Conservation (phyloP, 2,329 filamentous ascomycete species). For the Nakataea oryzae region DNA sequence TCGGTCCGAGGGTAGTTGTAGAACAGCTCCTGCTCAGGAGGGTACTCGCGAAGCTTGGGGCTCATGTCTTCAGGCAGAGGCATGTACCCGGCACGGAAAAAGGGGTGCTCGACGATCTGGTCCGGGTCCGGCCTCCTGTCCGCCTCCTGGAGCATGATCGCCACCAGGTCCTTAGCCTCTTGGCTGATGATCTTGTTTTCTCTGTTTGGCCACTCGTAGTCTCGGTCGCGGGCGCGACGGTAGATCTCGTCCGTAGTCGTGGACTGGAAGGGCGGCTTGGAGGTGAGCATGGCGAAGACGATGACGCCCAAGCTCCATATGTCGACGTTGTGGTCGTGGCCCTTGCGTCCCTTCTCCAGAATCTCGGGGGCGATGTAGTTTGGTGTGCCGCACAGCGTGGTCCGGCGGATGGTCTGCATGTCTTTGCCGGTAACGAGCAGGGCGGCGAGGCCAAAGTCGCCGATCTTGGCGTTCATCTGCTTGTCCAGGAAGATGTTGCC, state of each 20-base stretch:
- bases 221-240: slow-evolving; percentile 55
- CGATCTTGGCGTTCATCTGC: slow-evolving; percentile 95
- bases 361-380: slow-evolving; percentile 99
- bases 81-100: slow-evolving; percentile 69
- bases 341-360: slow-evolving; percentile 83
- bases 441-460: slow-evolving; percentile 91
- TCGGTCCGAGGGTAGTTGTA: slow-evolving; percentile 36
- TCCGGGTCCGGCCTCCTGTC: slow-evolving; percentile 67
- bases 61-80: slow-evolving; percentile 51
- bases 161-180: slow-evolving; percentile 70
- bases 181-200: slow-evolving; percentile 58
- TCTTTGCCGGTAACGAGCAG: slow-evolving; percentile 86
- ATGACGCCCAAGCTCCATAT: slow-evolving; percentile 98
- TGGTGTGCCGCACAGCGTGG: slow-evolving; percentile 90
- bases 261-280: slow-evolving; percentile 93
- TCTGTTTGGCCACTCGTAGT: slow-evolving; percentile 69
- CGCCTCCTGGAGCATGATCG: slow-evolving; percentile 64
- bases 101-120: slow-evolving; percentile 66
- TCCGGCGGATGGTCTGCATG: slow-evolving; percentile 72
- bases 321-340: slow-evolving; percentile 95
- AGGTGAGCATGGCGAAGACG: slow-evolving; percentile 95
- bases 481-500: slow-evolving; percentile 93
- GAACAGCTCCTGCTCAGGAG: slow-evolving; percentile 48
- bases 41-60: slow-evolving; percentile 42
- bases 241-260: slow-evolving; percentile 82